Evolutionary conservation across 768 basidiomycete genomes (phyloP).

Genomic region (Naganishia vishniacii): DNA sequence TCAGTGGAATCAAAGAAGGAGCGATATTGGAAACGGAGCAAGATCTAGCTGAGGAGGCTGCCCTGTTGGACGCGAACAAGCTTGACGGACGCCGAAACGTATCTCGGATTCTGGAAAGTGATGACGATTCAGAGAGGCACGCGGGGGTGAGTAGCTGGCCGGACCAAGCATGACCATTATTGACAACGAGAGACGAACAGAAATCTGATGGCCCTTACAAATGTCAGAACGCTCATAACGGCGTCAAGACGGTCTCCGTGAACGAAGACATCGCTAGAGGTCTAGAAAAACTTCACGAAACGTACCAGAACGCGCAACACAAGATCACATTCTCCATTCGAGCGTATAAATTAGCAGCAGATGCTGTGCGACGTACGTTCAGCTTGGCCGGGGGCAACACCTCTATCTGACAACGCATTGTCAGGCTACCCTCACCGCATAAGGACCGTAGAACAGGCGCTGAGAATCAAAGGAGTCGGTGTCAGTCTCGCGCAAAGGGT

Average conservation of each 20-base stretch:
- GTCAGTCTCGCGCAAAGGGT: slow-evolving; percentile 38
- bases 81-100: background rate
- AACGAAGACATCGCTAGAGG: slow-evolving; percentile 18
- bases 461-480: slow-evolving; percentile 40
- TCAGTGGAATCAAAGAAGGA: slow-evolving; percentile 35
- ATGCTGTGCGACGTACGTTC: slow-evolving; percentile 36
- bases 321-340: slow-evolving; percentile 20
- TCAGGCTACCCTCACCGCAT: slow-evolving; percentile 38
- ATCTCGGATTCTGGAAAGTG: background rate
- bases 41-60: background rate
- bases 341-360: too few relatives aligned
- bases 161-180: background rate
- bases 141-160: background rate
- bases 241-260: slow-evolving; percentile 26
- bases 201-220: slow-evolving; percentile 38
- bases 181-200: slow-evolving; percentile 6
- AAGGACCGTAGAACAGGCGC: slow-evolving; percentile 32
- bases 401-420: background rate
- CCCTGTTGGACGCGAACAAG: background rate
- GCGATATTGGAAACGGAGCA: slow-evolving; percentile 17
- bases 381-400: too few relatives aligned
- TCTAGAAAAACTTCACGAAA: slow-evolving; percentile 14
- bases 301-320: slow-evolving; percentile 7
- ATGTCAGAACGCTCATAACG: slow-evolving; percentile 33
- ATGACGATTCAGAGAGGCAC: background rate